A percentile compares a stretch with the other conserved stretches of the same genome.
Conservation (phyloP, 2,329 filamentous ascomycete species). For the Periconia digitata region DNA sequence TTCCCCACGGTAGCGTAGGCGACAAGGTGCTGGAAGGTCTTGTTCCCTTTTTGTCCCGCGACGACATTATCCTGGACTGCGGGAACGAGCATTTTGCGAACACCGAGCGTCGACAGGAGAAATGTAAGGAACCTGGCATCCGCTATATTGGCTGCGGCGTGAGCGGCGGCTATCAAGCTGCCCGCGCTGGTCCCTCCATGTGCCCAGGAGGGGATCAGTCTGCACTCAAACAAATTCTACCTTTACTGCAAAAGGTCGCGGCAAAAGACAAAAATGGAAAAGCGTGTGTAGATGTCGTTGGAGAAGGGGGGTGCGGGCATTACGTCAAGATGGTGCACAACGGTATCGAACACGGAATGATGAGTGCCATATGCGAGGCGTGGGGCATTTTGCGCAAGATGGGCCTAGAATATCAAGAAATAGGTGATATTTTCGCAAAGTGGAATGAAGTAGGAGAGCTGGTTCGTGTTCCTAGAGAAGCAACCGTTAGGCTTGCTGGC, state of each 20-base stretch:
- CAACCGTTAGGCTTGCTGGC: too few relatives aligned
- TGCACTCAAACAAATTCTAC: constrained; percentile 61
- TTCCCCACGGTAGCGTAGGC: constrained; percentile 53
- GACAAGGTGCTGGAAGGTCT: constrained; percentile 52
- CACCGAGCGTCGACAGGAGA: constrained; percentile 64
- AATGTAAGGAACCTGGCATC: constrained; percentile 60
- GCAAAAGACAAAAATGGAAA: constrained; percentile 63
- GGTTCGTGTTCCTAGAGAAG: constrained; percentile 36
- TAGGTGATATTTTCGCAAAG: constrained; percentile 59
- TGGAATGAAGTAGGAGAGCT: constrained; percentile 65
- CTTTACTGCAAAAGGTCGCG: constrained; percentile 62
- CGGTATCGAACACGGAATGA: constrained; percentile 73
- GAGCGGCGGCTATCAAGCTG: constrained; percentile 69
- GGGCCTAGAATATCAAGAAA: constrained; percentile 61
- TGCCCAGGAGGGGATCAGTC: constrained; percentile 64
- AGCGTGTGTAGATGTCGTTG: constrained; percentile 63
- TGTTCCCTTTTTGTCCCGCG: constrained; percentile 55
- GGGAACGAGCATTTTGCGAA: constrained; percentile 68
- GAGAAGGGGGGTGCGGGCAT: constrained; percentile 66
- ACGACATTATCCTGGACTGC: constrained; percentile 69
- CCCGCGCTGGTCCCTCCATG: constrained; percentile 66
- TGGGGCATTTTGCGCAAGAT: constrained; percentile 65
- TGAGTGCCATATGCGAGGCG: constrained; percentile 64
- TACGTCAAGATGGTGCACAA: constrained; percentile 79
- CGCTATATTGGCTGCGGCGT: constrained; percentile 69